These are phyloP conservation scores for Plasmodium chabaudi DNA, from an alignment of 169 alveolate species.

Conservation along the genomic window DNA sequence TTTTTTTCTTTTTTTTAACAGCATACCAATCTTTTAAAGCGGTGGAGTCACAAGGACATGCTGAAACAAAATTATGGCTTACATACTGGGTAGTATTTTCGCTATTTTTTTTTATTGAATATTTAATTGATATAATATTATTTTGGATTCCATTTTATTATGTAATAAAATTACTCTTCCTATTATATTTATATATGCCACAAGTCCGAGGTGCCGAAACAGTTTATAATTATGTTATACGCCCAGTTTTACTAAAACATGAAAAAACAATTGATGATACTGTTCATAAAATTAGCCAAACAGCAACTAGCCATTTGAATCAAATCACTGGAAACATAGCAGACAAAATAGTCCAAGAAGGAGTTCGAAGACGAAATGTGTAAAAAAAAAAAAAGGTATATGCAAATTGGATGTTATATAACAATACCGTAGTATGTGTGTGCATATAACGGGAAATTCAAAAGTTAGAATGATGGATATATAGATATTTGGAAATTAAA, in stretches of 20 bases:
- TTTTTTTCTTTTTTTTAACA: conserved; percentile 48
- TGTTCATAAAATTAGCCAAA: conserved; percentile 76
- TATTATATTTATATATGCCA: conserved; percentile 90
- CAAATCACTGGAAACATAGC: conserved; percentile 56
- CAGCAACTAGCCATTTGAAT: conserved; percentile 70
- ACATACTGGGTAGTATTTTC: conserved; percentile 95
- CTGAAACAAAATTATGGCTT: conserved; percentile 93
- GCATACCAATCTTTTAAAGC: conserved; percentile 92
- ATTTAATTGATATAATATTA: conserved; percentile 88
- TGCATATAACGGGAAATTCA: too few species aligned
- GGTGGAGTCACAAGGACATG: conserved; percentile 83
- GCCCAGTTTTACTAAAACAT: conserved; percentile 81
- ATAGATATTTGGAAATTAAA: too few species aligned
- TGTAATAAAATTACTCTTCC: conserved; percentile 87
- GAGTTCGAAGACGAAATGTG: conserved; percentile 43
- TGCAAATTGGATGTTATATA: too few species aligned
- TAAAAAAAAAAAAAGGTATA: not conserved
- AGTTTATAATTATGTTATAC: conserved; percentile 77
- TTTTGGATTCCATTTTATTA: conserved; percentile 93
- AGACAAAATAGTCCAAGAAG: conserved; percentile 48
- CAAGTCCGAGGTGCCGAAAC: conserved; percentile 82
- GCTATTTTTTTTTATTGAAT: conserved; percentile 87
- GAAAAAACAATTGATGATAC: conserved; percentile 80
- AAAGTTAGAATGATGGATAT: too few species aligned
- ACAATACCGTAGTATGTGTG: too few species aligned